Conservation (phyloP, 768 basidiomycete species). For the Pisolithus sp. region DNA sequence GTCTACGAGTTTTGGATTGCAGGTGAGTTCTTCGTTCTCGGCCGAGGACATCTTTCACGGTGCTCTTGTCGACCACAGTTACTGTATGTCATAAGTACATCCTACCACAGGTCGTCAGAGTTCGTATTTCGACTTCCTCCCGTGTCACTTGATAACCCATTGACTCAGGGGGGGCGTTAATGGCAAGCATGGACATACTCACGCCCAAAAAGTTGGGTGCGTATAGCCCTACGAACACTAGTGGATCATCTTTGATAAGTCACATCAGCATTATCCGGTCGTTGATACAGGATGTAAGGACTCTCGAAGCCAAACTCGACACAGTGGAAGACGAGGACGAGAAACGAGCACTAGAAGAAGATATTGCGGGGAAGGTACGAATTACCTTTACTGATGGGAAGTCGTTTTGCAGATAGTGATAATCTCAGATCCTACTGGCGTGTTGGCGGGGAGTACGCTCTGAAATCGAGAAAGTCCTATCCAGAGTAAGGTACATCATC, state of each 20-base stretch:
- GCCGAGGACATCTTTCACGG: background rate
- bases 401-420: background rate
- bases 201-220: background rate
- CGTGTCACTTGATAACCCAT: background rate
- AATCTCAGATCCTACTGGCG: background rate
- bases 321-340: background rate
- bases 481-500: background rate
- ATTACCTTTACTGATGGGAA: background rate
- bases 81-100: background rate
- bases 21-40: background rate
- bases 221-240: background rate
- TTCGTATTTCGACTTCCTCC: background rate
- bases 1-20: background rate
- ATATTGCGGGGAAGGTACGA: background rate
- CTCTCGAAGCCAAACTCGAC: background rate
- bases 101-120: background rate
- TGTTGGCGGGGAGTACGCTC: background rate
- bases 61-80: background rate
- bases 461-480: background rate
- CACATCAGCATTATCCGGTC: background rate
- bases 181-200: background rate
- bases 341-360: background rate
- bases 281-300: background rate
- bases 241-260: background rate
- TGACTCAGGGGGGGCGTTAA: background rate